Base-by-base conservation (phyloP, 106 monocot species). In the Dendrobium catenatum region DNA sequence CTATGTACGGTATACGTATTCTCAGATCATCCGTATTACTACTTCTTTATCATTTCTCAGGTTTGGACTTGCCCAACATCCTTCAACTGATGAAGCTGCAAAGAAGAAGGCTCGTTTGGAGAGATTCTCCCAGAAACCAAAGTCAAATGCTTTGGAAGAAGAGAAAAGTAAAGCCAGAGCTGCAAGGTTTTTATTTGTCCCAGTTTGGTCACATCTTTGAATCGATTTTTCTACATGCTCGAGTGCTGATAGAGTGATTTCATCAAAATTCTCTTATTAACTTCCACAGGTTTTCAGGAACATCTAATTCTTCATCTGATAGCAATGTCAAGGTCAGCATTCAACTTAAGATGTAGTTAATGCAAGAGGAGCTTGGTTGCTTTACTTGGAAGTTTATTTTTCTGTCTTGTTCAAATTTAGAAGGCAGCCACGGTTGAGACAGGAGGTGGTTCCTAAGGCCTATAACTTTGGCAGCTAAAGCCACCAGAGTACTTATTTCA, bases 101-200 rank as follows among this genome's bases (percentile, higher is more conserved):
- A 92, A 92, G 58, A 92, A 92, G 84, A 92, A 92, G 80, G 89
- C 89, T 16, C 85, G 92, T 55, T 43, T 86, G 58, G 86, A 72
- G 48, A 86, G 88, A 72, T 89, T 92, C 85, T 66, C 82, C 66
- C 26, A 68, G 40, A 83, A 78, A 33, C 49, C 80, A 16, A 85
- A 82, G 75, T 41, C 55, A 48, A 59, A 82, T 73, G 54, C 33
- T 66, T 10, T 46, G 17, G 92, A 92, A 86, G 89, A 89, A 88
- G 92, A 92, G 55, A 92, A 89, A 81, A 82, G 87, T 42, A 87
- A 92, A 80, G 92, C 89, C 58, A 89, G 92, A 82, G 86, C 92
- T 31, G 70, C 83, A 7, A 89, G 91, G 91, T 91, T 16, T 51
- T 55, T 58, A 29, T 20, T 20, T 41, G 8, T 68, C 10, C 67